These are phyloP conservation scores for Mycogone perniciosa DNA, from an alignment of 2,329 filamentous ascomycete species.

Conservation along the genomic window DNA sequence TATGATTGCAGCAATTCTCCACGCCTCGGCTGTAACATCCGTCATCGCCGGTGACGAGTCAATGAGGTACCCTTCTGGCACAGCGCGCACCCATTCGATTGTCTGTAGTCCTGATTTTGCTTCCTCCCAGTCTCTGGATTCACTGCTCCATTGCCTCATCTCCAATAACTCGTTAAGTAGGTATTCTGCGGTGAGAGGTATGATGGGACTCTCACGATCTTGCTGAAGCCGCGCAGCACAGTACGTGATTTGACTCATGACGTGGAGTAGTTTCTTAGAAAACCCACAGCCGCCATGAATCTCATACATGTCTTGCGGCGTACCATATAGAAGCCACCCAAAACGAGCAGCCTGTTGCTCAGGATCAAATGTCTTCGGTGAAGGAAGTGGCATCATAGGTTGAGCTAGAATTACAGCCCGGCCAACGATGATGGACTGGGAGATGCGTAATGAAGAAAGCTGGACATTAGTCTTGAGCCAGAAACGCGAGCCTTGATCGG, in stretches of 20 bases:
- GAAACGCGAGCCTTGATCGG: constrained; percentile 32
- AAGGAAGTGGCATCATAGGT: constrained; percentile 30
- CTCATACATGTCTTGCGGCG: constrained; percentile 27
- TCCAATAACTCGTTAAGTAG: constrained; percentile 22
- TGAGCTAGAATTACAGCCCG: constrained; percentile 34
- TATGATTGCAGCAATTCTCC: constrained; percentile 33
- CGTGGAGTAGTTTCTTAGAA: constrained; percentile 33
- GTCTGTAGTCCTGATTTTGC: constrained; percentile 13
- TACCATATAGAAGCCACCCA: constrained; percentile 34
- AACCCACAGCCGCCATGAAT: constrained; percentile 38
- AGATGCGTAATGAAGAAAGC: constrained; percentile 27
- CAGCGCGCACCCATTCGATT: constrained; percentile 26
- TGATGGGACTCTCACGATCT: constrained; percentile 25
- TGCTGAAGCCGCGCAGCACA: constrained; percentile 29
- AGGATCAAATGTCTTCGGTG: constrained; percentile 22
- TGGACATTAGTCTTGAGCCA: constrained; percentile 30
- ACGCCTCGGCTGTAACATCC: constrained; percentile 35
- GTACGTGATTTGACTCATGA: constrained; percentile 33
- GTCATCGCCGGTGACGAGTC: constrained; percentile 30
- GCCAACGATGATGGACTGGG: constrained; percentile 35
- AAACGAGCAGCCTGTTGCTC: constrained; percentile 27
- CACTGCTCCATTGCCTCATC: constrained; percentile 32
- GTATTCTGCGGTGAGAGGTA: constrained; percentile 25
- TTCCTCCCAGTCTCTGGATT: constrained; percentile 21
- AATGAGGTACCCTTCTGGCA: constrained; percentile 20